phyloP scores from a whole-genome alignment of 208 protist genomes.

The Leptomonas seymouri region DNA sequence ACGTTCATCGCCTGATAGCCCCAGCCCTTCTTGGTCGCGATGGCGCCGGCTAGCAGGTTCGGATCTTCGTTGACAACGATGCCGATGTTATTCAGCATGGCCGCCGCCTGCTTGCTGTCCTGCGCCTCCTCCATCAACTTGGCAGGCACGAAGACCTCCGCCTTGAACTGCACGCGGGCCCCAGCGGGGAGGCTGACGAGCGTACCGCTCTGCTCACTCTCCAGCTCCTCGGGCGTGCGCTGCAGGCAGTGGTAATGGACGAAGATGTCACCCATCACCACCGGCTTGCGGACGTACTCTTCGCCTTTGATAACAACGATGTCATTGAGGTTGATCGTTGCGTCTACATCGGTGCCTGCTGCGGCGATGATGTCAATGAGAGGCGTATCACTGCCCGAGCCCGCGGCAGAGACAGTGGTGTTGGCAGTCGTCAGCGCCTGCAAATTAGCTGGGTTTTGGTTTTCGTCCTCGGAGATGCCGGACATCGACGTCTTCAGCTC shows the following conservation, averaged over 20 bases:
- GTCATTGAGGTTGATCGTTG: constrained; percentile 4
- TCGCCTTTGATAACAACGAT: constrained; percentile 24
- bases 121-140: constrained; percentile 23
- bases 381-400: background rate
- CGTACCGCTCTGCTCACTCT: constrained; percentile 1
- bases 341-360: background rate
- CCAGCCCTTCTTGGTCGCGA: constrained; percentile 27
- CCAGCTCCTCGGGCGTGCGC: constrained; percentile 2
- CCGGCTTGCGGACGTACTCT: constrained; percentile 30
- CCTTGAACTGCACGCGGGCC: constrained; percentile 30
- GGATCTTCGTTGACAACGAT: constrained; percentile 15
- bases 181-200: constrained; percentile 23
- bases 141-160: constrained; percentile 24
- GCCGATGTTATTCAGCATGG: constrained; percentile 30
- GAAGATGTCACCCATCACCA: constrained; percentile 53
- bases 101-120: constrained; percentile 30
- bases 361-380: constrained; percentile 7
- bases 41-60: constrained; percentile 23
- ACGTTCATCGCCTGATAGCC: constrained; percentile 31
- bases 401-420: background rate
- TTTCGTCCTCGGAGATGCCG: background rate
- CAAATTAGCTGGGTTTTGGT: background rate
- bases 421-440: no score
- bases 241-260: constrained; percentile 42
- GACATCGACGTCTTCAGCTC: no score